Evolutionary conservation across 129 eudicot species (phyloP).

Genomic region (Saussurea involucrata): DNA sequence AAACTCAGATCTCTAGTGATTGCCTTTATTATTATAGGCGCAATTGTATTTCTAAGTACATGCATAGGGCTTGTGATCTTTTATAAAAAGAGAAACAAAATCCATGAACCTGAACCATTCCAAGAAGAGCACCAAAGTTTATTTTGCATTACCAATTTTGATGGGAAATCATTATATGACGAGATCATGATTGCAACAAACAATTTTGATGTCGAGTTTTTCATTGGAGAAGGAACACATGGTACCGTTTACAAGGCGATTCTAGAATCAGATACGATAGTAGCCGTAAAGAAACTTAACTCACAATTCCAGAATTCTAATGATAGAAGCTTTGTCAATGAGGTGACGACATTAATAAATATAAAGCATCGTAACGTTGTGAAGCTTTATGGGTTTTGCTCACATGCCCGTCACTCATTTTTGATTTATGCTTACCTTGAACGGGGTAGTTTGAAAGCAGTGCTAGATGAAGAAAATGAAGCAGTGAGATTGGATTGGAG

Average conservation of each 20-base stretch:
- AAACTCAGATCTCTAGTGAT: too few relatives aligned
- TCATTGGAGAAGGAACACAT: constrained; percentile 8
- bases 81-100: too few relatives aligned
- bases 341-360: constrained; percentile 1
- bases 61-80: too few relatives aligned
- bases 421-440: constrained; percentile 12
- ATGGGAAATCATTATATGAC: background rate
- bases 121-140: too few relatives aligned
- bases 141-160: too few relatives aligned
- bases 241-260: too few relatives aligned
- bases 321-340: background rate
- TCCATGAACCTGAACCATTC: too few relatives aligned
- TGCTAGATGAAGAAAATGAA: background rate
- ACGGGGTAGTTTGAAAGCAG: background rate
- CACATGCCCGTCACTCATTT: constrained; percentile 11
- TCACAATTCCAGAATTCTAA: background rate
- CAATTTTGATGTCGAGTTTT: background rate
- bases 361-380: constrained; percentile 11
- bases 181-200: constrained; percentile 12
- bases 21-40: too few relatives aligned
- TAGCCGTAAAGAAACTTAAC: background rate
- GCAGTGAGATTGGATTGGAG: background rate
- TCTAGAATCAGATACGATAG: too few relatives aligned
- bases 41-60: background rate
- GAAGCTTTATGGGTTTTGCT: constrained; percentile 8